Percentiles rank a stretch among this genome's conserved stretches.
phyloP scores from a whole-genome alignment of 2,329 filamentous ascomycete species.

The Elsinoe necatrix region DNA sequence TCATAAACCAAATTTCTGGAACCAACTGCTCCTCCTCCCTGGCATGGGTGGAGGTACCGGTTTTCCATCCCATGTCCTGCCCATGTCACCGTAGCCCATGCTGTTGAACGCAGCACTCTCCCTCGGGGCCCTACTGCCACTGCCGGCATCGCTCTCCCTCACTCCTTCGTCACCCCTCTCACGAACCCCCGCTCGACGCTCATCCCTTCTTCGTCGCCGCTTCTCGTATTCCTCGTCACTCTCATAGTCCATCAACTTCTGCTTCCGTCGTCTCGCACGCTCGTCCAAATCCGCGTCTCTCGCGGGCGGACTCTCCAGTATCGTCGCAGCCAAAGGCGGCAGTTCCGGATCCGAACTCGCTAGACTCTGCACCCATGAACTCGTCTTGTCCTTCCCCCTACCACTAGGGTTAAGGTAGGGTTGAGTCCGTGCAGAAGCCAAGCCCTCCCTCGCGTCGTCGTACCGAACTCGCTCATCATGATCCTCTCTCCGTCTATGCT shows the following conservation, averaged over 20 bases:
- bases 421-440: constrained; percentile 22
- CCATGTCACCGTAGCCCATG: constrained; percentile 29
- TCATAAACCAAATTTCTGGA: constrained; percentile 11
- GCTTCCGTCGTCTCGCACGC: constrained; percentile 19
- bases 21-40: constrained; percentile 20
- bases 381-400: constrained; percentile 34
- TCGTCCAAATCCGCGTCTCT: constrained; percentile 19
- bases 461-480: constrained; percentile 22
- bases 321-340: constrained; percentile 38
- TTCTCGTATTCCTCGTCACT: constrained; percentile 12
- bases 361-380: constrained; percentile 41
- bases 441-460: constrained; percentile 17
- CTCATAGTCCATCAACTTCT: constrained; percentile 13
- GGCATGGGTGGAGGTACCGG: constrained; percentile 27
- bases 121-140: constrained; percentile 23
- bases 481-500: constrained; percentile 14
- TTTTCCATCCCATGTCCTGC: constrained; percentile 35
- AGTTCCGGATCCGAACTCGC: constrained; percentile 40
- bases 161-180: constrained; percentile 22
- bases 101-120: constrained; percentile 21
- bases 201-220: constrained; percentile 16
- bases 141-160: constrained; percentile 26
- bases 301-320: constrained; percentile 31
- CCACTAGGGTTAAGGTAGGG: background rate
- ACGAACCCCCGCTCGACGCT: constrained; percentile 18